A percentile compares a stretch with the other conserved stretches of the same genome.
These are phyloP conservation scores for Pseudisothecium myosuroides DNA, from an alignment of 225 moss, liverwort and hornwort genomes.

Conservation along the genomic window DNA sequence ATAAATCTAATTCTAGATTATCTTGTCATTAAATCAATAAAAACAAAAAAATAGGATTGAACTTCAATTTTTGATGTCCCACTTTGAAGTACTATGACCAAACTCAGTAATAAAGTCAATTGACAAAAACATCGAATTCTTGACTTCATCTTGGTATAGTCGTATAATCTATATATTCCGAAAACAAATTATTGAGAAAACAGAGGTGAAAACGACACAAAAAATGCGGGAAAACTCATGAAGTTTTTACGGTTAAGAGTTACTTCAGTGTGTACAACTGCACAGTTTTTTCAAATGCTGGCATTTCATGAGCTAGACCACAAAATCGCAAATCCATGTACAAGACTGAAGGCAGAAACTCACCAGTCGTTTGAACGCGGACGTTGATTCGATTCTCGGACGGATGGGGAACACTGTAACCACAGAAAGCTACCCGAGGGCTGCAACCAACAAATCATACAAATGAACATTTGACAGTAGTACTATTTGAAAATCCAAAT, in stretches of 20 bases:
- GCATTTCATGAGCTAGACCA: background rate
- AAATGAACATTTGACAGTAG: background rate
- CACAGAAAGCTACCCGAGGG: slow-evolving; percentile 75
- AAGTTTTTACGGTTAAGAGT: background rate
- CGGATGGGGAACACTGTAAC: slow-evolving; percentile 87
- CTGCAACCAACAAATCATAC: slow-evolving; percentile 27
- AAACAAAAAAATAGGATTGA: background rate
- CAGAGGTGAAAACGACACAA: background rate
- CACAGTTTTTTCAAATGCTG: background rate
- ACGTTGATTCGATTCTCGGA: slow-evolving; percentile 88
- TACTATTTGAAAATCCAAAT: background rate
- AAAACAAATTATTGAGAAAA: background rate
- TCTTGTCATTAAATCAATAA: too few species aligned
- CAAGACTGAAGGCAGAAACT: background rate
- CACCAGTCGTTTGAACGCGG: slow-evolving; percentile 84
- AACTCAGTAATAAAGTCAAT: background rate
- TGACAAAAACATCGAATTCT: background rate
- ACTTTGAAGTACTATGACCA: background rate
- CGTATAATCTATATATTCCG: too few species aligned
- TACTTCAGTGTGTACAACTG: background rate
- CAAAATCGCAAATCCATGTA: background rate
- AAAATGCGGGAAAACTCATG: background rate
- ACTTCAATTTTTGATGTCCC: background rate
- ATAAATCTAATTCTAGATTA: background rate
- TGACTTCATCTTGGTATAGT: background rate